These are phyloP conservation scores for Phanerodontia chrysosporium DNA, from an alignment of 768 basidiomycete genomes.

Conservation along the genomic window DNA sequence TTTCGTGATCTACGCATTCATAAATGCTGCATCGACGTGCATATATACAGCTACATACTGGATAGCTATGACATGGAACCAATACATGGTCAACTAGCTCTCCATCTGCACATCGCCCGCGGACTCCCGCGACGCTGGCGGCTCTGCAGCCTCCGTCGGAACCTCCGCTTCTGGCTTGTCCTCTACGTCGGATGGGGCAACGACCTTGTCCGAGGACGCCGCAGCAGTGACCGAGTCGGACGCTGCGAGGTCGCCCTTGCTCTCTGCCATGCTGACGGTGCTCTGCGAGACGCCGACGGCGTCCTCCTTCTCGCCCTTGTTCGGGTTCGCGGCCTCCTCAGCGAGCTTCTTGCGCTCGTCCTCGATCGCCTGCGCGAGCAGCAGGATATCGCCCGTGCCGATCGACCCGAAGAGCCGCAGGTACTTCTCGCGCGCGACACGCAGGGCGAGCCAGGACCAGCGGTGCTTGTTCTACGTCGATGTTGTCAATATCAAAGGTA, in stretches of 20 bases:
- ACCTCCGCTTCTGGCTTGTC: neutral
- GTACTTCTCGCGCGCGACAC: conserved; percentile 68
- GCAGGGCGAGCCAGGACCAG: conserved; percentile 78
- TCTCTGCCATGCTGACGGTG: neutral
- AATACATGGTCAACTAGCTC: neutral
- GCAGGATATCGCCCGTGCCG: conserved; percentile 64
- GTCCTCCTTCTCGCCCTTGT: neutral
- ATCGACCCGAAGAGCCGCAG: conserved; percentile 80
- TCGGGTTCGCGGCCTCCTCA: conserved; percentile 5
- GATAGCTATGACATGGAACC: neutral
- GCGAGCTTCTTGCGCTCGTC: conserved; percentile 6
- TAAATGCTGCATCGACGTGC: no score
- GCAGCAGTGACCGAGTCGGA: neutral
- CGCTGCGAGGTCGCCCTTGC: neutral
- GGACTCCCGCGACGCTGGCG: neutral
- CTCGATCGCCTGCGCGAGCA: conserved; percentile 29
- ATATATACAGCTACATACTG: no score
- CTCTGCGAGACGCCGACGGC: neutral
- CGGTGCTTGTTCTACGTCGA: conserved; percentile 68
- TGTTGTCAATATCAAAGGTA: no score
- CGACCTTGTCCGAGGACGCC: conserved; percentile 1
- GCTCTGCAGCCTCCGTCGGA: neutral
- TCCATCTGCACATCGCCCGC: conserved; percentile 27
- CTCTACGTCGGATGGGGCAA: neutral
- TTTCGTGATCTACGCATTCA: no score